Evolutionary conservation across 257 asterid species (phyloP).

Genomic region (Penstemon barbatus): DNA sequence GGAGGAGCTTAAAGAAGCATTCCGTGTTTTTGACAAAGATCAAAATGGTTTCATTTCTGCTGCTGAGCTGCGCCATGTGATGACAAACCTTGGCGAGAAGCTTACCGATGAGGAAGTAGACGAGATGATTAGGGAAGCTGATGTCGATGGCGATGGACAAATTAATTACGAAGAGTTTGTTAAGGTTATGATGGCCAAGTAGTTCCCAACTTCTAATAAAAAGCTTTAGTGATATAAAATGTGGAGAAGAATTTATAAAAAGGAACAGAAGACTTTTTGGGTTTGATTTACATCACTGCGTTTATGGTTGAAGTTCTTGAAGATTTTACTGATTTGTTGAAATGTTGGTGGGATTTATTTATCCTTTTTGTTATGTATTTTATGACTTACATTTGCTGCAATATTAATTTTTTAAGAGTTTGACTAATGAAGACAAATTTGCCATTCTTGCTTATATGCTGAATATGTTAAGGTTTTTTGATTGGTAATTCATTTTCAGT

Average conservation of each 20-base stretch:
- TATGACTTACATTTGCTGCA: conserved; percentile 20
- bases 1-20: conserved; percentile 66
- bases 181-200: conserved; percentile 71
- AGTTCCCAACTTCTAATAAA: conserved; percentile 27
- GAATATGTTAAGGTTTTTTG: no score
- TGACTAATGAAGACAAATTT: no score
- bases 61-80: conserved; percentile 66
- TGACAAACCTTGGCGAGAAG: conserved; percentile 69
- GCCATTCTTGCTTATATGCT: no score
- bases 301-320: conserved; percentile 31
- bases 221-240: conserved; percentile 15
- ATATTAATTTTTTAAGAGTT: conserved; percentile 5
- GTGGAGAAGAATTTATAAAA: conserved; percentile 4
- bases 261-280: conserved; percentile 24
- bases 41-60: conserved; percentile 67
- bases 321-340: conserved; percentile 38
- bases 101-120: conserved; percentile 65
- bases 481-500: no score
- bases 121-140: conserved; percentile 68
- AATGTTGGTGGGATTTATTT: conserved; percentile 37
- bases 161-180: conserved; percentile 63
- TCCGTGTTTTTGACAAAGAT: conserved; percentile 68
- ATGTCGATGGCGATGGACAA: conserved; percentile 66
- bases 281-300: conserved; percentile 28
- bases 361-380: conserved; percentile 21